Conservation (phyloP, 2,329 filamentous ascomycete genomes). For the Pestalotiopsis sp. region DNA sequence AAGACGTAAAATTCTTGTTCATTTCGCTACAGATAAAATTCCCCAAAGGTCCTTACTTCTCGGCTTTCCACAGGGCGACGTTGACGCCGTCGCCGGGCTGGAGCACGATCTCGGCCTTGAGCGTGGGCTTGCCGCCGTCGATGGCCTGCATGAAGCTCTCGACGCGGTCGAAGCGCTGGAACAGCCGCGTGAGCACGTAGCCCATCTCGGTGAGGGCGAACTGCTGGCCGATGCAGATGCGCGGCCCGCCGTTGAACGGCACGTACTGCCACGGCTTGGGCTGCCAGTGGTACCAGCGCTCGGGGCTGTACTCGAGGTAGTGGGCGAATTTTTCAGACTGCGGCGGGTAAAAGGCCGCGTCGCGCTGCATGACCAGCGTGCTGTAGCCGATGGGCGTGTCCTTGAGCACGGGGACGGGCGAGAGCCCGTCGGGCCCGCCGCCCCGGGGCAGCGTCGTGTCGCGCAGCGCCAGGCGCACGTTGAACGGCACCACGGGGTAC, state of each 20-base stretch:
- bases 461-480: conserved; percentile 70
- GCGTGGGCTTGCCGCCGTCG: conserved; percentile 54
- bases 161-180: conserved; percentile 71
- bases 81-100: conserved; percentile 61
- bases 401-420: conserved; percentile 68
- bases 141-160: conserved; percentile 59
- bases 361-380: conserved; percentile 74
- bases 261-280: conserved; percentile 73
- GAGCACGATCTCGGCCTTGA: conserved; percentile 64
- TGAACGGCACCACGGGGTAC: conserved; percentile 80
- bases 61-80: conserved; percentile 57
- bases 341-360: conserved; percentile 62
- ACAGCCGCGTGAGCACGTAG: conserved; percentile 72
- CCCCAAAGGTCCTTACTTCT: conserved; percentile 21
- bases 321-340: conserved; percentile 47
- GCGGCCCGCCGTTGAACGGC: conserved; percentile 49
- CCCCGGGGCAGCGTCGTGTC: conserved; percentile 78
- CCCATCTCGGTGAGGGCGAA: conserved; percentile 79
- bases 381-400: conserved; percentile 69
- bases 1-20: too few relatives aligned
- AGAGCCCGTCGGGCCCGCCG: conserved; percentile 64
- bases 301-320: conserved; percentile 61
- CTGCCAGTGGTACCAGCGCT: conserved; percentile 67
- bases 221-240: conserved; percentile 69
- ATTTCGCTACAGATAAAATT: too few relatives aligned